A percentile compares a stretch with the other conserved stretches of the same genome.
phyloP scores from a whole-genome alignment of 192 early-diverging fungal genomes.

The Jimgerdemannia lactiflua region DNA sequence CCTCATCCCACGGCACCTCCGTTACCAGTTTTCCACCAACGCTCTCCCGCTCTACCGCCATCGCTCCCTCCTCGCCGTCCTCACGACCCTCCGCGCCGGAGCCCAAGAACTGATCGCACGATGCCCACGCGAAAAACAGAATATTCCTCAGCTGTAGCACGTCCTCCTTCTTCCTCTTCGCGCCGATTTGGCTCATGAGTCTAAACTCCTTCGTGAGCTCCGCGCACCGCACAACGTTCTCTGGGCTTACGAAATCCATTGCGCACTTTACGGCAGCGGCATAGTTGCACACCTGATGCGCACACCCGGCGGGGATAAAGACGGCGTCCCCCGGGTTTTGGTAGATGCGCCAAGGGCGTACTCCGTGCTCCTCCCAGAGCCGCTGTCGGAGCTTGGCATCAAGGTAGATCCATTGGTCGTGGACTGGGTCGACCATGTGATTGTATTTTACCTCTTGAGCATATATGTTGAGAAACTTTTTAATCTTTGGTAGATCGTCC shows the following conservation, averaged over 20 bases:
- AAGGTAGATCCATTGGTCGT: conserved; percentile 67
- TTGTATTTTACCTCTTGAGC: conserved; percentile 4
- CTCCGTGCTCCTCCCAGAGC: conserved; percentile 37
- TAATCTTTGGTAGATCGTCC: conserved; percentile 28
- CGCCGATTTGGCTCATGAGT: conserved; percentile 7
- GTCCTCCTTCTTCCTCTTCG: conserved; percentile 42
- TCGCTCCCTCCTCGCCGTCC: no score
- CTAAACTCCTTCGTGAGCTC: conserved; percentile 50
- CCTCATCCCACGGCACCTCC: background rate
- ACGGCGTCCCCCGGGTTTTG: conserved; percentile 74
- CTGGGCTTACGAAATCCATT: conserved; percentile 68
- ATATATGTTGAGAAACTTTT: conserved; percentile 32
- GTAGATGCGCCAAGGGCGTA: conserved; percentile 51
- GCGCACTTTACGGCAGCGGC: conserved; percentile 65
- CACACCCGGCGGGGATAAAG: conserved; percentile 75
- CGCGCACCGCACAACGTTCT: conserved; percentile 46
- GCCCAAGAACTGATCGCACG: background rate
- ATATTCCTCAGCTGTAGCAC: conserved; percentile 33
- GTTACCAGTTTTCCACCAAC: background rate
- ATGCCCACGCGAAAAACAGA: conserved; percentile 18
- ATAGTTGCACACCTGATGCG: conserved; percentile 73
- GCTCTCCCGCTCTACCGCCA: background rate
- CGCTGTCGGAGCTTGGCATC: conserved; percentile 31
- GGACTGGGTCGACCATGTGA: conserved; percentile 50
- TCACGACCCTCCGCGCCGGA: no score